Evolutionary conservation across 768 basidiomycete species (phyloP).

Genomic region (Mycena albidolilacea): DNA sequence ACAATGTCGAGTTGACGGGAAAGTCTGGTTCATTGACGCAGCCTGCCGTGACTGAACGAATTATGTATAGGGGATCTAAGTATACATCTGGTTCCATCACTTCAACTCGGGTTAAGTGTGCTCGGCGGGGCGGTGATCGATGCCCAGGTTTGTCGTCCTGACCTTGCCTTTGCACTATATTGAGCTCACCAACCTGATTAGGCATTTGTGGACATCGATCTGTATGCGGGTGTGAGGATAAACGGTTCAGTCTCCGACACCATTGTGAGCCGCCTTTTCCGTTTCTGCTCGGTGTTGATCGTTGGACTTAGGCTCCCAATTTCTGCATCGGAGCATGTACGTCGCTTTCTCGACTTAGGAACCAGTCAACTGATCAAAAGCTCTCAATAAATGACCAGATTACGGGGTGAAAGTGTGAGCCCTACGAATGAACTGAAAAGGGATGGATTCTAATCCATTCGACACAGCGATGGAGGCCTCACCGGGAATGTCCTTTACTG

Average conservation of each 20-base stretch:
- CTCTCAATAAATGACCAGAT: background rate
- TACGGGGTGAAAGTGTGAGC: constrained; percentile 25
- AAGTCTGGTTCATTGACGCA: constrained; percentile 27
- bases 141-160: constrained; percentile 30
- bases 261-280: background rate
- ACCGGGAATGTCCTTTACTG: constrained; percentile 42
- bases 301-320: constrained; percentile 2
- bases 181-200: constrained; percentile 2
- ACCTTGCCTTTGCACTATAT: background rate
- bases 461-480: constrained; percentile 35
- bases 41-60: constrained; percentile 36
- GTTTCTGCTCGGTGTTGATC: background rate
- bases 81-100: constrained; percentile 42
- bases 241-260: constrained; percentile 40
- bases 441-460: constrained; percentile 1
- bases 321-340: constrained; percentile 25
- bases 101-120: constrained; percentile 45
- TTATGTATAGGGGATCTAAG: constrained; percentile 41
- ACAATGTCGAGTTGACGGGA: constrained; percentile 45
- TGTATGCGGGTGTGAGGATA: constrained; percentile 40
- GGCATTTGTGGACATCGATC: constrained; percentile 39
- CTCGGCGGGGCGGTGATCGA: constrained; percentile 45
- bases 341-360: background rate
- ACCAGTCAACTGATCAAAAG: background rate
- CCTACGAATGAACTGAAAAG: background rate